A percentile compares a stretch with the other conserved stretches of the same genome.
Evolutionary conservation across 2,329 filamentous ascomycete species (phyloP).

Genomic region (Macroventuria anomochaeta): DNA sequence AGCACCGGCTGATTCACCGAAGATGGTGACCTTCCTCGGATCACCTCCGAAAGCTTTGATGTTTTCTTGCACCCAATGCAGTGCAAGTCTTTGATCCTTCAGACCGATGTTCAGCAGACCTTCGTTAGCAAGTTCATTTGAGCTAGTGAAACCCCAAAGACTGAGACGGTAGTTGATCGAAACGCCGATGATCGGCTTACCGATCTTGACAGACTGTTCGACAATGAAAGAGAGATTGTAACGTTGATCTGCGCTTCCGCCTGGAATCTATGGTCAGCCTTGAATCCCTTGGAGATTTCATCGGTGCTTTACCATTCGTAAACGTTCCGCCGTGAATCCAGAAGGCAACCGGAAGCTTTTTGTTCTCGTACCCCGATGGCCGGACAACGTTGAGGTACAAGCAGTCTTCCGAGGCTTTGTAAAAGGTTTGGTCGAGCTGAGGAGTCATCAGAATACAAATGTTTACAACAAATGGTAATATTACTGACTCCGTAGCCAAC

Average conservation of each 20-base stretch:
- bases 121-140: constrained; percentile 25
- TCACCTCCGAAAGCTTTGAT: constrained; percentile 58
- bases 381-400: constrained; percentile 48
- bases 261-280: constrained; percentile 21
- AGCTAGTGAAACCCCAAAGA: constrained; percentile 29
- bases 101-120: constrained; percentile 56
- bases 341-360: constrained; percentile 22
- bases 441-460: neutral
- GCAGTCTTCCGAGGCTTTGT: constrained; percentile 45
- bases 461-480: neutral
- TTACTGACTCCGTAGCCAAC: constrained; percentile 18
- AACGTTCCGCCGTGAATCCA: constrained; percentile 26
- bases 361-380: constrained; percentile 20
- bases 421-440: constrained; percentile 19
- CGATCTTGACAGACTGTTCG: constrained; percentile 32
- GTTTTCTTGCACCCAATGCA: constrained; percentile 61
- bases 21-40: constrained; percentile 56
- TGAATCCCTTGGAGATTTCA: neutral
- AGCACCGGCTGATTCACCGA: constrained; percentile 38
- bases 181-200: constrained; percentile 33
- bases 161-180: constrained; percentile 36
- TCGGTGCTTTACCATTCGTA: constrained; percentile 40
- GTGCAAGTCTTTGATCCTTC: constrained; percentile 60
- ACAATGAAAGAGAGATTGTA: constrained; percentile 56
- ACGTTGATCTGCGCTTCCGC: constrained; percentile 53